Percentiles rank a stretch among this genome's conserved stretches.
Conservation (phyloP, 1,284 basidiomycete genomes). For the Leccinum proliferum region DNA sequence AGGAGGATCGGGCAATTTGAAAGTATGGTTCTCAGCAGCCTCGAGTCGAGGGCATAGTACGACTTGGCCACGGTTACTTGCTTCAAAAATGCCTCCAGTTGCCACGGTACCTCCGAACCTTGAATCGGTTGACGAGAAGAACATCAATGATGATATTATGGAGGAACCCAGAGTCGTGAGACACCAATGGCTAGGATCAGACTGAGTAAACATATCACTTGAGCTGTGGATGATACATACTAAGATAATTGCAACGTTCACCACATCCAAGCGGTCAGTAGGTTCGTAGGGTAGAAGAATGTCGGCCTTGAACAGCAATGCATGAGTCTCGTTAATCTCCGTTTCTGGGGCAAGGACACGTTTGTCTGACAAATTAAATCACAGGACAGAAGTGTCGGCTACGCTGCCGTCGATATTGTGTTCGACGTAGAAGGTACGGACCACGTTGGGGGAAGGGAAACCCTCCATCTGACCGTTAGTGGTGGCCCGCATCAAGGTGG, state of each 20-base stretch:
- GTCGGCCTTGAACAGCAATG: constrained; percentile 99
- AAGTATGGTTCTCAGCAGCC: constrained; percentile 93
- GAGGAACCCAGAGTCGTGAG: constrained; percentile 98
- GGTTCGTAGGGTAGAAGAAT: constrained; percentile 97
- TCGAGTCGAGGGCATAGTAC: constrained; percentile 81
- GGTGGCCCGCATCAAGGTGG: constrained; percentile 96
- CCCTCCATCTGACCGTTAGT: constrained; percentile 97
- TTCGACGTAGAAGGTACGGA: constrained; percentile 98
- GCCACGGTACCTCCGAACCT: constrained; percentile 95
- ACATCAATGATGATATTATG: constrained; percentile 99
- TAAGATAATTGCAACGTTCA: constrained; percentile 97
- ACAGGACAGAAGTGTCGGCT: constrained; percentile 85
- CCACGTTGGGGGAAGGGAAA: constrained; percentile 93
- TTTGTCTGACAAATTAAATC: constrained; percentile 85
- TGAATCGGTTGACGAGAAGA: constrained; percentile 99
- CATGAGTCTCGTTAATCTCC: constrained; percentile 81
- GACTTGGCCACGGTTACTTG: constrained; percentile 96
- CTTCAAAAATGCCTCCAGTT: constrained; percentile 97
- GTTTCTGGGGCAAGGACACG: constrained; percentile 72
- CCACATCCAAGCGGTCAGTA: constrained; percentile 96
- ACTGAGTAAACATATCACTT: constrained; percentile 16
- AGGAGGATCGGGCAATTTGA: constrained; percentile 94
- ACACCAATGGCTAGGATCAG: constrained; percentile 67
- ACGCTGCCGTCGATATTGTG: constrained; percentile 98
- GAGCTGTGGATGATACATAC: constrained; percentile 37